Percentiles rank a stretch among this genome's conserved stretches.
phyloP scores from a whole-genome alignment of 495 filamentous ascomycete species.

The Aspergillus panamensis region DNA sequence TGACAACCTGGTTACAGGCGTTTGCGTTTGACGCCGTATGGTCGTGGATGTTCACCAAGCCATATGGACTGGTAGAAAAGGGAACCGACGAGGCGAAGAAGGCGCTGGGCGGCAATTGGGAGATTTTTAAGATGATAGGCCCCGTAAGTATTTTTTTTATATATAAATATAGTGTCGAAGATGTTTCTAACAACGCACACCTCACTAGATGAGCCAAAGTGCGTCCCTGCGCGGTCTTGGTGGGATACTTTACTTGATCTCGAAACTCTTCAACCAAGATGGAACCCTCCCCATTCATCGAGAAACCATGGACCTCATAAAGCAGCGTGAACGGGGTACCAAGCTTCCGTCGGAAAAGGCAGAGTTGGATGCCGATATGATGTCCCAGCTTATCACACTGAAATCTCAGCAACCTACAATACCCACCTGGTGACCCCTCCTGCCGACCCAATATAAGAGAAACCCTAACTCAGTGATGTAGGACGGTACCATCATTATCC shows the following conservation, averaged over 20 bases:
- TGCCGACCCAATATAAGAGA: background rate
- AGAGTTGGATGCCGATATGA: no score
- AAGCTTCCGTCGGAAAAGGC: no score
- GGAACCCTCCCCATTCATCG: no score
- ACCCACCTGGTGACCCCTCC: background rate
- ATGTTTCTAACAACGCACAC: no score
- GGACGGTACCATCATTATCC: conserved; percentile 8
- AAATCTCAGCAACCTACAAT: background rate
- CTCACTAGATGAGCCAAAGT: no score
- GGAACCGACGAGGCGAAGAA: conserved; percentile 34
- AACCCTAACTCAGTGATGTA: background rate
- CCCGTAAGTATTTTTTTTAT: conserved; percentile 14
- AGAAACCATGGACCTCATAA: no score
- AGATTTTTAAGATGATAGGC: conserved; percentile 23
- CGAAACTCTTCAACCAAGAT: no score
- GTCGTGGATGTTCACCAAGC: conserved; percentile 36
- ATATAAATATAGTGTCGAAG: no score
- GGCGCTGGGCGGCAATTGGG: conserved; percentile 25
- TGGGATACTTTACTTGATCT: no score
- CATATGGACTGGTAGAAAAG: conserved; percentile 41
- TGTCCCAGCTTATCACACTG: no score
- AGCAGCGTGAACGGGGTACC: no score
- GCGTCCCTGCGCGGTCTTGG: no score
- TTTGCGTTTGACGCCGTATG: conserved; percentile 48
- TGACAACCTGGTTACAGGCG: conserved; percentile 42